phyloP scores from a whole-genome alignment of 1,284 basidiomycete genomes.

The Singerocomus rubriflavus region DNA sequence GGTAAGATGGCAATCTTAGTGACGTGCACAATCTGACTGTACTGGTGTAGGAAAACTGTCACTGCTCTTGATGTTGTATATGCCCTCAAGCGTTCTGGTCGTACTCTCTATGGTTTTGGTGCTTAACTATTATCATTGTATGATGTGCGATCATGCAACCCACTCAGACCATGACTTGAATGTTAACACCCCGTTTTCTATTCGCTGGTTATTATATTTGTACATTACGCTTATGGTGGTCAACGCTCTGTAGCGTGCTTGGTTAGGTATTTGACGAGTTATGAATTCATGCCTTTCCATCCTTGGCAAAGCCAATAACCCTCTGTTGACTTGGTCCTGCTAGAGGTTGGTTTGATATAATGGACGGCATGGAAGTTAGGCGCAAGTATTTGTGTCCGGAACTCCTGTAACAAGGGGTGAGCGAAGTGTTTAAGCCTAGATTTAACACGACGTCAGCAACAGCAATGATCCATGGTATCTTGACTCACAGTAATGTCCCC shows the following conservation, averaged over 20 bases:
- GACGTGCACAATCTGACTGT: slow-evolving; percentile 7
- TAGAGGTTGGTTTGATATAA: slow-evolving; percentile 65
- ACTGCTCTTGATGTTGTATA: slow-evolving; percentile 81
- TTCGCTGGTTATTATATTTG: slow-evolving; percentile 17
- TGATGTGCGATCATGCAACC: not conserved
- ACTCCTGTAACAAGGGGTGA: slow-evolving; percentile 57
- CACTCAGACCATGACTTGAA: not conserved
- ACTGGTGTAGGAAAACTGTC: slow-evolving; percentile 65
- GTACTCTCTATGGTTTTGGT: slow-evolving; percentile 81
- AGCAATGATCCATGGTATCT: not conserved
- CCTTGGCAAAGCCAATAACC: slow-evolving; percentile 73
- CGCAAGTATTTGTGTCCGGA: slow-evolving; percentile 49
- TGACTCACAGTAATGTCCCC: slow-evolving; percentile 64
- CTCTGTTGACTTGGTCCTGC: slow-evolving; percentile 68
- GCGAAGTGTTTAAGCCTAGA: slow-evolving; percentile 71
- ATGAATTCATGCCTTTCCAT: slow-evolving; percentile 36
- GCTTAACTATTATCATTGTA: slow-evolving; percentile 40
- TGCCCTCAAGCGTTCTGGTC: slow-evolving; percentile 80
- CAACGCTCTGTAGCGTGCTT: slow-evolving; percentile 4
- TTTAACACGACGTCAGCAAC: not conserved
- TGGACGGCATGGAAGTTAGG: slow-evolving; percentile 57
- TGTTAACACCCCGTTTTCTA: not conserved
- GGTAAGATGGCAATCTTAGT: slow-evolving; percentile 31
- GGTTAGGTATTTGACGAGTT: not conserved
- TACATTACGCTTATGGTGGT: slow-evolving; percentile 12